A percentile compares a stretch with the other conserved stretches of the same genome.
These are phyloP conservation scores for Mallotus nudiflorus DNA, from an alignment of 345 rosid species.

Conservation along the genomic window DNA sequence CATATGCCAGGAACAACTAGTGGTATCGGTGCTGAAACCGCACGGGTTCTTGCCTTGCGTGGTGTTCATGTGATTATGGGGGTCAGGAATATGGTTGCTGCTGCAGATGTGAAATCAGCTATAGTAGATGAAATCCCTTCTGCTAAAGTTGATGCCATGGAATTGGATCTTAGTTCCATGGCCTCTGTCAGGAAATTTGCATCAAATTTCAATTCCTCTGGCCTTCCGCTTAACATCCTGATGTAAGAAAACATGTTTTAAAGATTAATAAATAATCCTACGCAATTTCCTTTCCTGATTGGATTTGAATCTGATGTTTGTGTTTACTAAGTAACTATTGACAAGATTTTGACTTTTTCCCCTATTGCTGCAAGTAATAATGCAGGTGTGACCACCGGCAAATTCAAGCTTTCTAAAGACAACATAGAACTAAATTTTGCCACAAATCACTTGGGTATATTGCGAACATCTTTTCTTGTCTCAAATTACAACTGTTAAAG, in stretches of 20 bases:
- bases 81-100: conserved; percentile 2
- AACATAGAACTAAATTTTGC: conserved; percentile 5
- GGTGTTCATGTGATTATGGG: conserved; percentile 13
- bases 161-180: conserved; percentile 11
- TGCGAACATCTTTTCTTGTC: not conserved
- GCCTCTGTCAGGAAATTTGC: conserved; percentile 6
- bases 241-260: not conserved
- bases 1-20: not conserved
- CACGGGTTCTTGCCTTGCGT: conserved; percentile 11
- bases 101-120: conserved; percentile 4
- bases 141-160: conserved; percentile 7
- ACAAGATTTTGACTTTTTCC: not conserved
- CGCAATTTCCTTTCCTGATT: not conserved
- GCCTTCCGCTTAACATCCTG: conserved; percentile 5
- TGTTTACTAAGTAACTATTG: too few relatives aligned
- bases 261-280: too few relatives aligned
- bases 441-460: conserved; percentile 8
- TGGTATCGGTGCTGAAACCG: conserved; percentile 4
- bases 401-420: conserved; percentile 8
- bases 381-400: not conserved
- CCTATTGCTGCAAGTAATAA: conserved; percentile 6
- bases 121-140: not conserved
- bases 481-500: not conserved
- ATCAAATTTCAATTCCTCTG: not conserved
- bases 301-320: not conserved